These are phyloP conservation scores for Basipetospora chlamydospora DNA, from an alignment of 2,329 filamentous ascomycete species.

Conservation along the genomic window DNA sequence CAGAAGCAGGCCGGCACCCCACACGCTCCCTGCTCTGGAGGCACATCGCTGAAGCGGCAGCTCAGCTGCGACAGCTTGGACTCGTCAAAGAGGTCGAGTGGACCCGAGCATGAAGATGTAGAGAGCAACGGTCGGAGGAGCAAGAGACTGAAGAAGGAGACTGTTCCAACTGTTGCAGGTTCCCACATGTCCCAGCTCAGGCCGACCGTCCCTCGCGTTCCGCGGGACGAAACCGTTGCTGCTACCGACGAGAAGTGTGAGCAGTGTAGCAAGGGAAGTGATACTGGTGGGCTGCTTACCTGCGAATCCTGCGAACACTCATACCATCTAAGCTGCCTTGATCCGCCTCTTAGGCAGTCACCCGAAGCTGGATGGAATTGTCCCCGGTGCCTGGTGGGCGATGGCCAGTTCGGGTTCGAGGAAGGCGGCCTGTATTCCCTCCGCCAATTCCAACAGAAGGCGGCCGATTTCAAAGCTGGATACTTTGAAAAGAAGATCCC, in stretches of 20 bases:
- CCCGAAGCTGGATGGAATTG: constrained; percentile 93
- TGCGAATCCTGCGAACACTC: constrained; percentile 89
- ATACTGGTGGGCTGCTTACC: constrained; percentile 53
- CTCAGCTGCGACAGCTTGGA: constrained; percentile 45
- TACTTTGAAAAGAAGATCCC: constrained; percentile 89
- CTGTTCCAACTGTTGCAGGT: constrained; percentile 74
- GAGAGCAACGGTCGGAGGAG: constrained; percentile 65
- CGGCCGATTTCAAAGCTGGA: constrained; percentile 82
- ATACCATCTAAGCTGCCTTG: constrained; percentile 76
- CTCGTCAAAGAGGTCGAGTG: constrained; percentile 30
- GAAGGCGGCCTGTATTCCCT: constrained; percentile 93
- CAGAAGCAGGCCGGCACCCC: constrained; percentile 45
- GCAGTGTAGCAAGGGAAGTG: constrained; percentile 67
- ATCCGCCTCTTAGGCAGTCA: constrained; percentile 64
- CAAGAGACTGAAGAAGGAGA: constrained; percentile 77
- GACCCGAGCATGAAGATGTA: constrained; percentile 38
- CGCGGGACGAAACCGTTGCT: constrained; percentile 33
- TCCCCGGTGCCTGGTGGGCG: constrained; percentile 84
- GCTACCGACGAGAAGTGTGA: constrained; percentile 59
- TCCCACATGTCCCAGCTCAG: constrained; percentile 95
- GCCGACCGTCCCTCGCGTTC: constrained; percentile 56
- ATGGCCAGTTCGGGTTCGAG: constrained; percentile 93
- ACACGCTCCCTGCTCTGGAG: constrained; percentile 49
- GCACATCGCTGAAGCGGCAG: constrained; percentile 62
- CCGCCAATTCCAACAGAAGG: constrained; percentile 91